A percentile compares a stretch with the other conserved stretches of the same genome.
phyloP scores from a whole-genome alignment of 2,329 filamentous ascomycete genomes.

The Trichocomaceae sp. region DNA sequence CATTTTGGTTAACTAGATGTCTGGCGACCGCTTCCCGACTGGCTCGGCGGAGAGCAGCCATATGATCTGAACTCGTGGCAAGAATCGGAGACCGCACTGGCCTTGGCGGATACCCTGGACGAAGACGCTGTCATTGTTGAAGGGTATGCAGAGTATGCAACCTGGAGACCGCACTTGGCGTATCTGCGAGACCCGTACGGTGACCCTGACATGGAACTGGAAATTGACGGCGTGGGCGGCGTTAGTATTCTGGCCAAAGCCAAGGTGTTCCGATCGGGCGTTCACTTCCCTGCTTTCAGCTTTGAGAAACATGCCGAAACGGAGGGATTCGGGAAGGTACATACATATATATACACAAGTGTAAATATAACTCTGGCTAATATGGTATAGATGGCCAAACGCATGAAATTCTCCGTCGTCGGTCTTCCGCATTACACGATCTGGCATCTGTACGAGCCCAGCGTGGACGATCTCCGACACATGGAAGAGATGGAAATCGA shows the following conservation, averaged over 20 bases:
- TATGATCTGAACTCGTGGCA: slow-evolving; percentile 99
- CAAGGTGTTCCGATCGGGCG: slow-evolving; percentile 85
- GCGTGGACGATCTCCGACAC: slow-evolving; percentile 89
- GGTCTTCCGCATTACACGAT: slow-evolving; percentile 96
- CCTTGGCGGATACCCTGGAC: slow-evolving; percentile 87
- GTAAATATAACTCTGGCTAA: slow-evolving; percentile 16
- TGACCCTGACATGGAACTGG: slow-evolving; percentile 99
- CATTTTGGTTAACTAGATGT: slow-evolving; percentile 57
- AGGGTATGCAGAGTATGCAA: slow-evolving; percentile 97
- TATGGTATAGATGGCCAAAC: slow-evolving; percentile 76
- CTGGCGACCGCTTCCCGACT: slow-evolving; percentile 96
- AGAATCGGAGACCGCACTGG: slow-evolving; percentile 92
- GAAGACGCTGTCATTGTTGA: slow-evolving; percentile 99
- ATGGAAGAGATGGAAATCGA: slow-evolving; percentile 99
- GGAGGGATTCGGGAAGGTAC: slow-evolving; percentile 94
- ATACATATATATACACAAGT: neutral
- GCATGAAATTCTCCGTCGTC: slow-evolving; percentile 92
- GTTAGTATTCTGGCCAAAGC: slow-evolving; percentile 97
- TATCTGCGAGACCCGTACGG: slow-evolving; percentile 96
- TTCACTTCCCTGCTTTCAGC: slow-evolving; percentile 96
- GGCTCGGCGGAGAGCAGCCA: slow-evolving; percentile 95
- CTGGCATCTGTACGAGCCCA: slow-evolving; percentile 99
- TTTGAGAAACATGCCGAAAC: slow-evolving; percentile 99
- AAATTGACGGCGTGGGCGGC: slow-evolving; percentile 94
- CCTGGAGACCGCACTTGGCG: slow-evolving; percentile 93